These are phyloP conservation scores for Mycena rebaudengoi DNA, from an alignment of 768 basidiomycete species.

Conservation along the genomic window DNA sequence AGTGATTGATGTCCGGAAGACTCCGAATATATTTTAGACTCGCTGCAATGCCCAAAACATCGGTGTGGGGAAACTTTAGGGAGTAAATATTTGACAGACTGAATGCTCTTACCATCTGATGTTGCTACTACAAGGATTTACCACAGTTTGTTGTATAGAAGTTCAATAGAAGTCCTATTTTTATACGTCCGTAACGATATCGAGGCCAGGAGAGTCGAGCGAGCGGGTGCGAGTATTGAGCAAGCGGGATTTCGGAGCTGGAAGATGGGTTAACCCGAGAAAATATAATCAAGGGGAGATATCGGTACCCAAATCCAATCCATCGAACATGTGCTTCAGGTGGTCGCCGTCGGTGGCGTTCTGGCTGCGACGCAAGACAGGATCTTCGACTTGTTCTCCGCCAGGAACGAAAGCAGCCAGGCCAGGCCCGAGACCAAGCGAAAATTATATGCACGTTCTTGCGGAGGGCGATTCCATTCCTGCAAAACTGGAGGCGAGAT, in stretches of 20 bases:
- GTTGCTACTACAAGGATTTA: no score
- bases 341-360: neutral
- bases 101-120: no score
- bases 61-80: no score
- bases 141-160: no score
- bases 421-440: neutral
- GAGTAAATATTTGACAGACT: no score
- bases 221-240: conserved; percentile 30
- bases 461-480: conserved; percentile 23
- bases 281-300: neutral
- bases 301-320: conserved; percentile 26
- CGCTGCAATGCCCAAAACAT: no score
- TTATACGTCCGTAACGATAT: conserved; percentile 2
- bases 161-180: no score
- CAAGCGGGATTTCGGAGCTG: conserved; percentile 18
- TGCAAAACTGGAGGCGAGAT: conserved; percentile 32
- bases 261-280: no score
- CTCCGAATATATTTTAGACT: no score
- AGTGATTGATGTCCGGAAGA: no score
- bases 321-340: conserved; percentile 29
- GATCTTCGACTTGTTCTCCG: neutral
- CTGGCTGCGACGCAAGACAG: neutral
- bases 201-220: conserved; percentile 23
- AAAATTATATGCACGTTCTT: conserved; percentile 20
- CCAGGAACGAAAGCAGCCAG: neutral